Evolutionary conservation across 164 flowering plant species (phyloP).

Genomic region (Tetracentron sinense): DNA sequence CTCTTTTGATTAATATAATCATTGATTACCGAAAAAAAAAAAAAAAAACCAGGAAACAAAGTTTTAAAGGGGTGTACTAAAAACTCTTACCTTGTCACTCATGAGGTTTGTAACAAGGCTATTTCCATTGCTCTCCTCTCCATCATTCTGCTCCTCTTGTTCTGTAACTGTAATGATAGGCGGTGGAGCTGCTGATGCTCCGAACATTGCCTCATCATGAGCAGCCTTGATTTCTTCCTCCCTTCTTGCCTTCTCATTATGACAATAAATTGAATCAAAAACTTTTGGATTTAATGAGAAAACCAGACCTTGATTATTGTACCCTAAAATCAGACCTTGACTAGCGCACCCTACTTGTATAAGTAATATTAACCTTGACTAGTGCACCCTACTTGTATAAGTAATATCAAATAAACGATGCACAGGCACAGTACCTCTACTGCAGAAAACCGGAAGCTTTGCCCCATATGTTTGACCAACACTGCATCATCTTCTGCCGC

Average conservation of each 20-base stretch:
- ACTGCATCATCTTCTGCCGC: constrained; percentile 80
- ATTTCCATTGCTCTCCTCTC: constrained; percentile 21
- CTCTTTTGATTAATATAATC: too few species aligned
- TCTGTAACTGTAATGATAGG: constrained; percentile 28
- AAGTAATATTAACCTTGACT: neutral
- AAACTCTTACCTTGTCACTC: constrained; percentile 55
- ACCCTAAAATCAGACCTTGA: too few species aligned
- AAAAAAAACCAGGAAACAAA: neutral
- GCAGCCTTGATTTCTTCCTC: constrained; percentile 69
- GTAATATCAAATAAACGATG: neutral
- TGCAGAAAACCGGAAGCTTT: constrained; percentile 77
- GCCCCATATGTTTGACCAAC: constrained; percentile 67
- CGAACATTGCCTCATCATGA: constrained; percentile 94
- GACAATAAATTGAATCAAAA: constrained; percentile 3
- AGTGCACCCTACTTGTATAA: too few species aligned
- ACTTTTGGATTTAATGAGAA: neutral
- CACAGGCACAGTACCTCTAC: constrained; percentile 48
- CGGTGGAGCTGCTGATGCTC: constrained; percentile 36
- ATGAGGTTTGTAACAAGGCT: constrained; percentile 36
- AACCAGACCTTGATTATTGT: too few species aligned
- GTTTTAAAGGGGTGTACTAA: neutral
- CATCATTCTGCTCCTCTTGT: constrained; percentile 23
- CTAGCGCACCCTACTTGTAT: too few species aligned
- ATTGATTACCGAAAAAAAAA: too few species aligned
- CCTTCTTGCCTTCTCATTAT: constrained; percentile 51